Conservation (phyloP, 495 filamentous ascomycete species). For the Penicillium psychrofluorescens region DNA sequence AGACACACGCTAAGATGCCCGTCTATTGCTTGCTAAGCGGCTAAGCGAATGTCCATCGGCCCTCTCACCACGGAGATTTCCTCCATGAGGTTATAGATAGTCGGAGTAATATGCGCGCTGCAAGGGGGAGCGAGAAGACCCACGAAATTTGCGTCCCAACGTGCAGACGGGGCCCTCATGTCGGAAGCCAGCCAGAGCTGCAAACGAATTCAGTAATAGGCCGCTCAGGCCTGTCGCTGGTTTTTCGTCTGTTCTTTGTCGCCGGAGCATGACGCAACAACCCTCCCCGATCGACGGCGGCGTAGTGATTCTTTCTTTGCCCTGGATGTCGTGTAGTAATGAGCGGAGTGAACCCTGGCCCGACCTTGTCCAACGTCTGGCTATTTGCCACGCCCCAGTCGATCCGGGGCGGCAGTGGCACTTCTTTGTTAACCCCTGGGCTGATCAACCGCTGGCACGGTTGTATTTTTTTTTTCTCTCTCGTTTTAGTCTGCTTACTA, state of each 20-base stretch:
- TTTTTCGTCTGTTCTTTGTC: not conserved
- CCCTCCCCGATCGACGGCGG: not conserved
- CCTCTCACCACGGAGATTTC: no score
- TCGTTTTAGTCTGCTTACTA: no score
- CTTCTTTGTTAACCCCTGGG: slow-evolving; percentile 6
- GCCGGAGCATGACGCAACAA: not conserved
- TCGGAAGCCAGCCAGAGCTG: no score
- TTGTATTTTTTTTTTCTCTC: not conserved
- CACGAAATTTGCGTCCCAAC: no score
- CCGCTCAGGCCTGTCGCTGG: not conserved
- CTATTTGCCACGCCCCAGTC: slow-evolving; percentile 6
- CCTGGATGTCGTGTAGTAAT: no score
- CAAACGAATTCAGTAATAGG: not conserved
- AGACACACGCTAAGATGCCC: no score
- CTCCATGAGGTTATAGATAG: no score
- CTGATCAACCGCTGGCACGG: no score
- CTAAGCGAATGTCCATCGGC: not conserved
- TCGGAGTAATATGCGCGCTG: no score
- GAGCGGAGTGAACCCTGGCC: not conserved
- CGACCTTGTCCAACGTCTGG: not conserved
- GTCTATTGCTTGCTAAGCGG: not conserved
- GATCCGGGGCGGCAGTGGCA: slow-evolving; percentile 26
- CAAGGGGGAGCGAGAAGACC: no score
- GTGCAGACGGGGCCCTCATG: no score
- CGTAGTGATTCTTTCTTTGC: not conserved